Percentiles rank a stretch among this genome's conserved stretches.
Evolutionary conservation across 768 basidiomycete species (phyloP).

Genomic region (Neoboletus magnificus): DNA sequence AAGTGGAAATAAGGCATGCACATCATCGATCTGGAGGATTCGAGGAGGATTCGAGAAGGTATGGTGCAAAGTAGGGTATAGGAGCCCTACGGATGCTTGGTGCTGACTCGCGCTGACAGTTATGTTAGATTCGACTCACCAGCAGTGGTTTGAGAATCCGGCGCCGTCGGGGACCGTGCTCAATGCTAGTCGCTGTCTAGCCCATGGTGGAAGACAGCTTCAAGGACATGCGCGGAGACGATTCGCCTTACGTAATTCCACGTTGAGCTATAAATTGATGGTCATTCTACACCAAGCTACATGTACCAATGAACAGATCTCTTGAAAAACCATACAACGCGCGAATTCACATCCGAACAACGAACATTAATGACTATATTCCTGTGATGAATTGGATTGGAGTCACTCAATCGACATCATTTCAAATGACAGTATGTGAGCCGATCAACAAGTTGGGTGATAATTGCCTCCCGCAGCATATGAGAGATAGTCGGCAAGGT

Average conservation of each 20-base stretch:
- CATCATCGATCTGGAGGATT: neutral
- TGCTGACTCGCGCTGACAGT: constrained; percentile 50
- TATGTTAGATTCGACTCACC: constrained; percentile 82
- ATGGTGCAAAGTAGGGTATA: constrained; percentile 33
- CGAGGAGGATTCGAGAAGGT: neutral
- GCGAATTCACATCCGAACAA: neutral
- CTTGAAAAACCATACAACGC: neutral
- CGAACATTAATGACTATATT: neutral
- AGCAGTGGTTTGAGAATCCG: constrained; percentile 85
- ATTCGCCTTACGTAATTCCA: neutral
- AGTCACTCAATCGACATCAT: neutral
- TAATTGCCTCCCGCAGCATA: constrained; percentile 16
- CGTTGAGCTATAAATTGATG: neutral
- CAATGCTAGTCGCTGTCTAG: constrained; percentile 12
- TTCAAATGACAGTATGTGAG: neutral
- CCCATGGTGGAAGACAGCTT: too few species aligned
- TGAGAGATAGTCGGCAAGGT: constrained; percentile 14
- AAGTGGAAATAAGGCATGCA: constrained; percentile 14
- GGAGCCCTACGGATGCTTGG: constrained; percentile 24
- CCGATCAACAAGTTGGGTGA: constrained; percentile 12
- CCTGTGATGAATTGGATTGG: neutral
- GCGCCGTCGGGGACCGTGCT: constrained; percentile 58
- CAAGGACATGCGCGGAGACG: neutral
- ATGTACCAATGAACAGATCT: neutral
- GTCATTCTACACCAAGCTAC: neutral